A percentile compares a stretch with the other conserved stretches of the same genome.
Conservation (phyloP, 2,329 filamentous ascomycete species). For the Tolypocladium pustulatum region DNA sequence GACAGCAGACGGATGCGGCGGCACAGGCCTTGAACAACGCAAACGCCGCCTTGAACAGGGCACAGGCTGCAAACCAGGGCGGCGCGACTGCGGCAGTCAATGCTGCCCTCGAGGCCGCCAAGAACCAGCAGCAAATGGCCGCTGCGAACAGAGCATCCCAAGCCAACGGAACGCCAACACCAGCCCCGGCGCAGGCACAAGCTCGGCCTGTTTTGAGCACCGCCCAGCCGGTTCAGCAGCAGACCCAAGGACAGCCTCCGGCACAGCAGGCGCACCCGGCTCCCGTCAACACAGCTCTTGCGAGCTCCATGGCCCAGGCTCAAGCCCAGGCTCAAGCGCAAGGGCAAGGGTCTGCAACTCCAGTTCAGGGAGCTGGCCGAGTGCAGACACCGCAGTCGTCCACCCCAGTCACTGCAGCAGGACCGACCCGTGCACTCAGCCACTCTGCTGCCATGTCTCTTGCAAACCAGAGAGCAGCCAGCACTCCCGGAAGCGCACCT, state of each 20-base stretch:
- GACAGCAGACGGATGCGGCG: constrained; percentile 12
- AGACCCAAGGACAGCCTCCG: constrained; percentile 12
- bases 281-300: constrained; percentile 37
- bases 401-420: constrained; percentile 25
- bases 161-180: constrained; percentile 14
- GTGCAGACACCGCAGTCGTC: constrained; percentile 39
- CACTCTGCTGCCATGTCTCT: constrained; percentile 39
- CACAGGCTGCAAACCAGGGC: constrained; percentile 18
- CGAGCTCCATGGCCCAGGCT: constrained; percentile 22
- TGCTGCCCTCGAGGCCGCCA: constrained; percentile 34
- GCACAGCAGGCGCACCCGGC: constrained; percentile 24
- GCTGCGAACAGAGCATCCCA: constrained; percentile 17
- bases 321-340: constrained; percentile 22
- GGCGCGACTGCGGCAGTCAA: constrained; percentile 26
- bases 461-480: constrained; percentile 31
- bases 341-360: constrained; percentile 27
- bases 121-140: constrained; percentile 27
- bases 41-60: constrained; percentile 13
- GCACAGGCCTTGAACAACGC: constrained; percentile 9
- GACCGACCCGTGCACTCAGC: constrained; percentile 31
- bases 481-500: constrained; percentile 21
- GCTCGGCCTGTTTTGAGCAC: constrained; percentile 15
- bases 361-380: constrained; percentile 36
- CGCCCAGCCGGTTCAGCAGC: constrained; percentile 14
- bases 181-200: constrained; percentile 13